phyloP scores from a whole-genome alignment of 2,329 filamentous ascomycete genomes.

The Diaporthe ampelina region DNA sequence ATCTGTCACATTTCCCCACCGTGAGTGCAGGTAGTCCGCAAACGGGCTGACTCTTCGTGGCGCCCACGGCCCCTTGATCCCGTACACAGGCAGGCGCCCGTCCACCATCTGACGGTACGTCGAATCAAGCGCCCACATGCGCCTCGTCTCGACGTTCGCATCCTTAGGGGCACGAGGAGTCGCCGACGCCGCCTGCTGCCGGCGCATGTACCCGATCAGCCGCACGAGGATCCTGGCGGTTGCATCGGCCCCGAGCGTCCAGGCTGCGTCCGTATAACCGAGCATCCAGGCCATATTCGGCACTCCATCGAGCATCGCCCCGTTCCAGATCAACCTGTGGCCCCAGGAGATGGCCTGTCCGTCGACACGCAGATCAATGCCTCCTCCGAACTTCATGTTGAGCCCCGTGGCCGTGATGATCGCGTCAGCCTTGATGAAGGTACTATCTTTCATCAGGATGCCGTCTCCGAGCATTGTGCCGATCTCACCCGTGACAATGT shows the following conservation, averaged over 20 bases:
- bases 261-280: constrained; percentile 72
- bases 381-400: constrained; percentile 32
- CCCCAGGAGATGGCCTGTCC: constrained; percentile 9
- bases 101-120: constrained; percentile 12
- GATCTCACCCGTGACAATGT: constrained; percentile 62
- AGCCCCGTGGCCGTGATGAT: constrained; percentile 75
- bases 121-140: neutral
- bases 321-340: constrained; percentile 61
- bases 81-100: neutral
- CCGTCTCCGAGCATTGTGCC: constrained; percentile 57
- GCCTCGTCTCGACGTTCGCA: neutral
- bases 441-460: constrained; percentile 59
- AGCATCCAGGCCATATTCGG: constrained; percentile 72
- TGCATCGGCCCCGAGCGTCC: constrained; percentile 73
- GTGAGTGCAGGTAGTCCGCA: neutral
- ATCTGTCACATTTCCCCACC: constrained; percentile 1
- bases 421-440: constrained; percentile 67
- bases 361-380: constrained; percentile 29
- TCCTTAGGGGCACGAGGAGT: neutral
- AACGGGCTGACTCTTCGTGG: neutral
- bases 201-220: neutral
- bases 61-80: neutral
- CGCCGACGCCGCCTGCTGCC: neutral
- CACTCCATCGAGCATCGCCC: constrained; percentile 72
- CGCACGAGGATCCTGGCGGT: constrained; percentile 26